Base-by-base conservation (phyloP, 805 yeast genomes). In the Maudiozyma turicensis region DNA sequence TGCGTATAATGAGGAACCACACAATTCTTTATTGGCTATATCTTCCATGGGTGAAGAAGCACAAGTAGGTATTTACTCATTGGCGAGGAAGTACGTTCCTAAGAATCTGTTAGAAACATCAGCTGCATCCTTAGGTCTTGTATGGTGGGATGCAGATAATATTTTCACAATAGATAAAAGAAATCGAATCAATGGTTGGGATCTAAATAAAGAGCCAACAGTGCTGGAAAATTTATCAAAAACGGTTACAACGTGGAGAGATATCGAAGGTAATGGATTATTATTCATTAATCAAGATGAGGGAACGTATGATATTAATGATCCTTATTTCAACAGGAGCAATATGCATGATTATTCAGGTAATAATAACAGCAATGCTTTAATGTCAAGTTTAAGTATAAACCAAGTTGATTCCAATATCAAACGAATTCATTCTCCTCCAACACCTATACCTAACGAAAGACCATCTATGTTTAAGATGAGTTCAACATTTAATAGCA, bases 11-110 rank as follows among this genome's bases (percentile, higher is more conserved):
- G 52, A 69, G 31, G 62, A 58, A 40, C 68, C 84, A 13, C 65
- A 70, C 53, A 76, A 76, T 50, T 79, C 88, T 13, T 84, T 82
- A 55, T 72, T 88, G 52, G 95, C 95, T 0, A 74, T 83, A 38
- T 82, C 84, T 60, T 84, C 81, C 49, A 67, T 84, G 55, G 82
- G 82, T 45, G 89, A 84, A 58, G 95, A 70, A 40, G 77, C 84
- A 1, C 75, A 78, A 32, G 73, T 85, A 6, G 80, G 83, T 45
- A 74, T 87, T 4, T 87, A 86, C 75, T 81, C 81, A 41, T 70
- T 87, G 46, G 74, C 74, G 37, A 71, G 96, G 53, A 85, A 81
- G 54, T 83, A 76, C 59, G 76, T 89, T 26, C 96, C 97, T 0
- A 73, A 74, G 40, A 70, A 75, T 53, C 70, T 74, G 5, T 63